Evolutionary conservation across 1,139 yeast species (phyloP).

Genomic region (Nakaseomyces kungkrabaensis): DNA sequence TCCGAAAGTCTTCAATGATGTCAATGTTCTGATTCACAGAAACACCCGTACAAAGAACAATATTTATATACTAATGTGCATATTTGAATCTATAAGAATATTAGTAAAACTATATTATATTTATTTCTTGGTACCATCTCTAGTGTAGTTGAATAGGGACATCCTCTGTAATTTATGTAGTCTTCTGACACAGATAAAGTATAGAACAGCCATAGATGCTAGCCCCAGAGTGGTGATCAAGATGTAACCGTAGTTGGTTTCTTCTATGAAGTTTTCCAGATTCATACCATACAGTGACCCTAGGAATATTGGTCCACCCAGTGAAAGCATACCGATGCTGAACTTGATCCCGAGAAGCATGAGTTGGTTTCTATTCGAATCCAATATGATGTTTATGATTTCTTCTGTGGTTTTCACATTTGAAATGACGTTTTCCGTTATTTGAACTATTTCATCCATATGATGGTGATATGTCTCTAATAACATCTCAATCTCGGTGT

Average conservation of each 20-base stretch:
- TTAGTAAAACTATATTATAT: neutral
- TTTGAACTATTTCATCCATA: conserved; percentile 73
- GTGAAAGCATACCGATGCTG: conserved; percentile 52
- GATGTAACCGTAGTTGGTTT: conserved; percentile 46
- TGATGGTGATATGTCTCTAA: conserved; percentile 68
- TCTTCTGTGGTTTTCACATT: conserved; percentile 76
- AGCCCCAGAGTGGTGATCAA: conserved; percentile 29
- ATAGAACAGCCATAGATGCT: conserved; percentile 23
- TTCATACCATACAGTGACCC: conserved; percentile 82
- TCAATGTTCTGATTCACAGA: too few relatives aligned
- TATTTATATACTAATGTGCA: neutral
- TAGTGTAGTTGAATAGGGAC: conserved; percentile 32
- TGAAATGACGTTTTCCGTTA: conserved; percentile 56
- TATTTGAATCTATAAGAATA: neutral
- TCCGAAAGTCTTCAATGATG: neutral
- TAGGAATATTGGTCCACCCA: conserved; percentile 51
- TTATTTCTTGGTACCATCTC: neutral
- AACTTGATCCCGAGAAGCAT: conserved; percentile 65
- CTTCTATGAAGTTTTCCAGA: conserved; percentile 66
- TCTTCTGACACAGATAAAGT: conserved; percentile 33
- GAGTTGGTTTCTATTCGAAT: conserved; percentile 67
- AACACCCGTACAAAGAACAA: neutral
- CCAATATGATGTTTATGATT: conserved; percentile 66
- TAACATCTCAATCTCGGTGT: conserved; percentile 64
- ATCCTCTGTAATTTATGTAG: conserved; percentile 37